Evolutionary conservation across 1,139 yeast genomes (phyloP), one percentile per base, ranked within the genome.

Genomic region (Sugiyamaella xylanicola): DNA sequence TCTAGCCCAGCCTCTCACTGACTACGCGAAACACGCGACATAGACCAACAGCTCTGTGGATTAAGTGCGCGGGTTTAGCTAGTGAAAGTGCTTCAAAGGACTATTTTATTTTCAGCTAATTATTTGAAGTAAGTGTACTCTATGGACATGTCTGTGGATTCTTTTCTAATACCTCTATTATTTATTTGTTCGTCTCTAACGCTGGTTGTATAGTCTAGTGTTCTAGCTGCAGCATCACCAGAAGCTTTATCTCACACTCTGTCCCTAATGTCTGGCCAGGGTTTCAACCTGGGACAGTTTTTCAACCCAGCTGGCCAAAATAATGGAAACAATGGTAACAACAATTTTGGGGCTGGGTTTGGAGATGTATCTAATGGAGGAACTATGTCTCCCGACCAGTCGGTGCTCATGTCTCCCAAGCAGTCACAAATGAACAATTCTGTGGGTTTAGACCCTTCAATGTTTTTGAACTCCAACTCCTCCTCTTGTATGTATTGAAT

Each of bases 401-500:
- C 52, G 22, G 41, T 35, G 5, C 19, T 48, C 17, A 48, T 48
- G 52, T 48, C 52, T 32, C 52, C 52, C 1, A 48, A 48, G 20
- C 46, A 40, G 32, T 22, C 17, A 19, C 48, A 45, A 19, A 32
- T 45, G 40, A 35, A 27, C 16, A 48, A 20, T n/a, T 40, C 52
- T 4, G 46, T 48, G 7, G 40, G 52, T n/a, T 4, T 48, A 11
- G 52, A 48, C 37, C 52, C 52, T 8, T 40, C 52, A 16, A 40
- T 42, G 52, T 48, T 48, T 17, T 19, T 48, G n/a, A 46, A 46
- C 39, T 19, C 39, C 15, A 32, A 4, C 15, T 40, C 51, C 4
- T 47, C 53, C 17, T 53, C 56, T 15, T 42, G 57, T 40, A 47
- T 21, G 55, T 53, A 19, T 20, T 46, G 5, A 7, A 29, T n/a